Percentiles rank a stretch among this genome's conserved stretches.
Evolutionary conservation across 306 rosid genomes (phyloP).

Genomic region (Urtica urens): DNA sequence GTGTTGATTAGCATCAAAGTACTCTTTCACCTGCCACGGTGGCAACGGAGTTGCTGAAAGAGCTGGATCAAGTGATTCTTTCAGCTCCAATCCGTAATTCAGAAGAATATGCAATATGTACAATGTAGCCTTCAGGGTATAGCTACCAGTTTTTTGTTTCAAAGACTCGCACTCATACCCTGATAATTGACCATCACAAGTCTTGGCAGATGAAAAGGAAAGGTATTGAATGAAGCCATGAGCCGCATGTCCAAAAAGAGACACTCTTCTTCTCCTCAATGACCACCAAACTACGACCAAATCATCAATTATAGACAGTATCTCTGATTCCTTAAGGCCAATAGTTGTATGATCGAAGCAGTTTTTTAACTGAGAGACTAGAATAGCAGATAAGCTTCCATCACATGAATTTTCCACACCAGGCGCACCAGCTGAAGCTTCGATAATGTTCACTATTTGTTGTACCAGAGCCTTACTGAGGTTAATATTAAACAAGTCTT

Average conservation of each 20-base stretch:
- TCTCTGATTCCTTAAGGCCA: conserved; percentile 40
- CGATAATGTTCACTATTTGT: conserved; percentile 59
- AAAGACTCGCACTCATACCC: conserved; percentile 42
- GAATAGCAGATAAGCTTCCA: conserved; percentile 50
- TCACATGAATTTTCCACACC: conserved; percentile 62
- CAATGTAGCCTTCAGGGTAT: conserved; percentile 75
- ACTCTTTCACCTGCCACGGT: conserved; percentile 83
- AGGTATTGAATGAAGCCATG: conserved; percentile 72
- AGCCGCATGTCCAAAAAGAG: conserved; percentile 86
- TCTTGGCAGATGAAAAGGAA: conserved; percentile 50
- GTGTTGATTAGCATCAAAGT: conserved; percentile 16
- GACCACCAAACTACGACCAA: conserved; percentile 77
- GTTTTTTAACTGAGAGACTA: conserved; percentile 59
- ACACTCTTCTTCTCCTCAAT: conserved; percentile 79
- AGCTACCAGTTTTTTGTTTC: conserved; percentile 68
- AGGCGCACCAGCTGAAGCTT: conserved; percentile 62
- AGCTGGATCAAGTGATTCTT: conserved; percentile 59
- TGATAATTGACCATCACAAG: conserved; percentile 35
- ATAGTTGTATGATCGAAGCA: conserved; percentile 39
- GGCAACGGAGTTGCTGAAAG: conserved; percentile 63
- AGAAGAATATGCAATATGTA: conserved; percentile 80
- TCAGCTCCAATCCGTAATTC: conserved; percentile 84
- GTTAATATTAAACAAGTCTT: conserved; percentile 28
- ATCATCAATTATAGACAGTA: conserved; percentile 37
- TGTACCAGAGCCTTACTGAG: conserved; percentile 30